phyloP scores from a whole-genome alignment of 1,284 basidiomycete species.

The Ustilago trichophora region DNA sequence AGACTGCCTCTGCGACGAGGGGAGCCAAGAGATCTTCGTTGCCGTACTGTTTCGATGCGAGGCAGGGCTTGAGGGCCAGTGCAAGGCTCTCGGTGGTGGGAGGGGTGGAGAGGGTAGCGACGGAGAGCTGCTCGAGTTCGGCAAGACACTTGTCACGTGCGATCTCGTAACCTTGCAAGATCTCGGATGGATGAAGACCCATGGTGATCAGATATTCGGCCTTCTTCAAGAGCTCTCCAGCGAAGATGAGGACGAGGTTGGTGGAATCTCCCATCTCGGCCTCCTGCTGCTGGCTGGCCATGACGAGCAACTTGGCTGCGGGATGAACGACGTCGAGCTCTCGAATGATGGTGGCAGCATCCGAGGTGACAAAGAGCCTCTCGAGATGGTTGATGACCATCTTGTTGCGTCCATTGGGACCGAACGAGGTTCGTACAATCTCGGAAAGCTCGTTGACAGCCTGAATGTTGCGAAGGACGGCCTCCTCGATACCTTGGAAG shows the following conservation, averaged over 20 bases:
- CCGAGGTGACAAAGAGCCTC: constrained; percentile 93
- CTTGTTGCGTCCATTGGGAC: constrained; percentile 79
- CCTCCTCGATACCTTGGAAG: constrained; percentile 88
- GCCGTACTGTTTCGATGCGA: constrained; percentile 97
- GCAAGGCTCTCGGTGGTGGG: constrained; percentile 80
- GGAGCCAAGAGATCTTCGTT: constrained; percentile 83
- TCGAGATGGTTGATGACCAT: constrained; percentile 77
- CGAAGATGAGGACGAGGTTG: constrained; percentile 93
- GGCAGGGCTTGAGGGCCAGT: constrained; percentile 84
- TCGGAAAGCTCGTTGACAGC: constrained; percentile 93
- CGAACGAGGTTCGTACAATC: constrained; percentile 94
- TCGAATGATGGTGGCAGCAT: constrained; percentile 97
- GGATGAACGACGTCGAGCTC: constrained; percentile 99
- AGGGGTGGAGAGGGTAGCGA: constrained; percentile 75
- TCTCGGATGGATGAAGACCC: constrained; percentile 89
- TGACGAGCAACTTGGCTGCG: constrained; percentile 94
- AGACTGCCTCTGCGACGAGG: constrained; percentile 89
- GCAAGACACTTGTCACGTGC: constrained; percentile 85
- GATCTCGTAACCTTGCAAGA: constrained; percentile 94
- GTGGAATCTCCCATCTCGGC: constrained; percentile 97
- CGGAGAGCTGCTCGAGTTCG: constrained; percentile 76
- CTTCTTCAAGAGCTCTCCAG: constrained; percentile 93
- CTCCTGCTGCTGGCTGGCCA: constrained; percentile 97
- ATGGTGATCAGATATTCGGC: constrained; percentile 91
- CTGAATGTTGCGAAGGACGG: constrained; percentile 85